Percentiles rank a stretch among this genome's conserved stretches.
Evolutionary conservation across 257 asterid species (phyloP).

Genomic region (Plectranthus barbatus): DNA sequence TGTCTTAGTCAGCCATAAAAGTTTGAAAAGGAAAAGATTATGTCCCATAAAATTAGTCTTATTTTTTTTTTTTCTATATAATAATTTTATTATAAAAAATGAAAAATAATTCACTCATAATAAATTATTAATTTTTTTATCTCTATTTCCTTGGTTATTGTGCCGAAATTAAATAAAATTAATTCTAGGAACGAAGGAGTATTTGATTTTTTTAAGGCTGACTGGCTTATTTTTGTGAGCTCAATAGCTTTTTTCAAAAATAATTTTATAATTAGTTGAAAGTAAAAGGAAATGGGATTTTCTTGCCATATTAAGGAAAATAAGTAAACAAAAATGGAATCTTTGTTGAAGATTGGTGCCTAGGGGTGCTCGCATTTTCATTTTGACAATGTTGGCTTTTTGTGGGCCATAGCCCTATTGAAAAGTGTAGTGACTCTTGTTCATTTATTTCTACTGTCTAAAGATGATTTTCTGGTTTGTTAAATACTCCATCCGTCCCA

Average conservation of each 20-base stretch:
- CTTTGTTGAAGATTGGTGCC: neutral
- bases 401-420: slow-evolving; percentile 7
- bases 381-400: neutral
- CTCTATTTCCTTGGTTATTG: too few species aligned
- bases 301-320: neutral
- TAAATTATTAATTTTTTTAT: too few species aligned
- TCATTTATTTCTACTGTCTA: neutral
- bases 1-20: slow-evolving; percentile 7
- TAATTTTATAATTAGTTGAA: neutral
- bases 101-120: too few species aligned
- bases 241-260: slow-evolving; percentile 10
- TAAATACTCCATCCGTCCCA: too few species aligned
- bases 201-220: neutral
- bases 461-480: neutral
- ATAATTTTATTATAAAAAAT: neutral
- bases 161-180: too few species aligned
- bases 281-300: neutral
- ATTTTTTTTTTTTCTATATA: neutral
- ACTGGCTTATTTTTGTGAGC: slow-evolving; percentile 11
- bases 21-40: slow-evolving; percentile 10
- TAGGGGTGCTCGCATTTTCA: slow-evolving; percentile 10
- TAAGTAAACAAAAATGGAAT: too few species aligned
- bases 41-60: too few species aligned
- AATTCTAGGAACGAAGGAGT: too few species aligned
- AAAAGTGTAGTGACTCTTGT: neutral